phyloP scores from a whole-genome alignment of 352 stramenopile genomes.

The Pythium graminicola region DNA sequence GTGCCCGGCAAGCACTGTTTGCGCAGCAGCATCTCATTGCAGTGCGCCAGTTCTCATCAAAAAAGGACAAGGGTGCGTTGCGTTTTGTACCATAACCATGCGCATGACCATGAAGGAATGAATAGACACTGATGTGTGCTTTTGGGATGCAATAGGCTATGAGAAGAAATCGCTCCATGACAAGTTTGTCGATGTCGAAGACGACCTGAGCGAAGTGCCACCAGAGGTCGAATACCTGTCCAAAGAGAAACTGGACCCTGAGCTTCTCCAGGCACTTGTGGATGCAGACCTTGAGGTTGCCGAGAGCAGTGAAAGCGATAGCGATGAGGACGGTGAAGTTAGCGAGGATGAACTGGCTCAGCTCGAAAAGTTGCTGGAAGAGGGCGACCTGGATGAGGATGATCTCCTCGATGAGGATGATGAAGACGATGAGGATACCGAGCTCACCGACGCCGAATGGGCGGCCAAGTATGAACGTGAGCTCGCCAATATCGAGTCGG shows the following conservation, averaged over 20 bases:
- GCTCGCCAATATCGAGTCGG: slow-evolving; percentile 45
- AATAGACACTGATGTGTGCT: not conserved
- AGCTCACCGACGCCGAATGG: slow-evolving; percentile 50
- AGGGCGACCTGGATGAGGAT: slow-evolving; percentile 9
- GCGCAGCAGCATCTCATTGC: slow-evolving; percentile 12
- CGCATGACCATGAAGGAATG: not conserved
- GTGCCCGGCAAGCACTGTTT: slow-evolving; percentile 13
- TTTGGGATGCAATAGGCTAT: not conserved
- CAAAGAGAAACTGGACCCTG: slow-evolving; percentile 35
- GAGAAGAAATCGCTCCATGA: slow-evolving; percentile 53
- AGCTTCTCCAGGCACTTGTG: slow-evolving; percentile 24
- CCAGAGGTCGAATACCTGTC: slow-evolving; percentile 59
- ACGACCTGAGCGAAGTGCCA: slow-evolving; percentile 38
- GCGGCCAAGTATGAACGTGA: slow-evolving; percentile 61
- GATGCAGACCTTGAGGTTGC: slow-evolving; percentile 14
- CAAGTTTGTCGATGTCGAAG: slow-evolving; percentile 47
- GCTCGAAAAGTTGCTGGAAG: slow-evolving; percentile 19
- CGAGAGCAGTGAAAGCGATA: slow-evolving; percentile 14
- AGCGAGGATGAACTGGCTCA: slow-evolving; percentile 28
- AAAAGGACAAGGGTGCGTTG: slow-evolving; percentile 51
- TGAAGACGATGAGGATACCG: slow-evolving; percentile 37
- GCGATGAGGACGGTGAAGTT: slow-evolving; percentile 3
- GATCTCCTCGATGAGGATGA: slow-evolving; percentile 27
- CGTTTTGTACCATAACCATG: not conserved
- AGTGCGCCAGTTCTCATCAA: slow-evolving; percentile 32